Percentiles rank a stretch among this genome's conserved stretches.
Conservation (phyloP, 2,329 filamentous ascomycete species). For the Stachybotrys echinatus region DNA sequence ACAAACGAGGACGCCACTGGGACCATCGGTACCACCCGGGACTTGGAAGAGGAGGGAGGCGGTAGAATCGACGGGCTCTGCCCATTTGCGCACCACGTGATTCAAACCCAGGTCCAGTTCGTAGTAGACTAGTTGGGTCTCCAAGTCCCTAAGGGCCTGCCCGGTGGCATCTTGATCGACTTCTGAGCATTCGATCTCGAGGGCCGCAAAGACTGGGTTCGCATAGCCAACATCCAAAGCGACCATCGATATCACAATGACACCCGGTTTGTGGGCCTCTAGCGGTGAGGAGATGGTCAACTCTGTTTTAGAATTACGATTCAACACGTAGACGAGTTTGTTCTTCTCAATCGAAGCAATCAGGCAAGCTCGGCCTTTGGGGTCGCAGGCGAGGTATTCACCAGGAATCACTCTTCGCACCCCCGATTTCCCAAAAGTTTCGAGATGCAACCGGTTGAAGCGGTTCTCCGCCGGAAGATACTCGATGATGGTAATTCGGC, state of each 20-base stretch:
- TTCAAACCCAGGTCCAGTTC: conserved; percentile 95
- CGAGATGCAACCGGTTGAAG: conserved; percentile 85
- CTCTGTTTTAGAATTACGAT: conserved; percentile 89
- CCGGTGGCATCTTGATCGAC: conserved; percentile 87
- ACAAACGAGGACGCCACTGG: conserved; percentile 91
- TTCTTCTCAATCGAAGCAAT: conserved; percentile 97
- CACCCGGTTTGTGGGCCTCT: conserved; percentile 90
- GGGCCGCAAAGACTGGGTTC: conserved; percentile 90
- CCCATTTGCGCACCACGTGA: conserved; percentile 95
- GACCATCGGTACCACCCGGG: conserved; percentile 87
- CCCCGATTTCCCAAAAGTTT: conserved; percentile 98
- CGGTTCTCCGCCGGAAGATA: conserved; percentile 82
- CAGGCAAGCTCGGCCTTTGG: conserved; percentile 90
- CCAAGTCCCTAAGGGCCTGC: conserved; percentile 71
- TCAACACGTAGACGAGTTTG: conserved; percentile 97
- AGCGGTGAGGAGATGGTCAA: conserved; percentile 95
- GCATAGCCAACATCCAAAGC: conserved; percentile 94
- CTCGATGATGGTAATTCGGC: conserved; percentile 89
- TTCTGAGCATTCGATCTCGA: conserved; percentile 91
- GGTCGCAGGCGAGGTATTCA: conserved; percentile 92
- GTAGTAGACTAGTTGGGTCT: conserved; percentile 94
- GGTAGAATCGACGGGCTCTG: conserved; percentile 84
- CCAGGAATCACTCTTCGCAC: conserved; percentile 89
- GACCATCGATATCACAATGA: conserved; percentile 81
- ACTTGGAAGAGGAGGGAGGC: conserved; percentile 92